Conservation (phyloP, 176 grass and related monocot genomes). For the Oryza meridionalis region DNA sequence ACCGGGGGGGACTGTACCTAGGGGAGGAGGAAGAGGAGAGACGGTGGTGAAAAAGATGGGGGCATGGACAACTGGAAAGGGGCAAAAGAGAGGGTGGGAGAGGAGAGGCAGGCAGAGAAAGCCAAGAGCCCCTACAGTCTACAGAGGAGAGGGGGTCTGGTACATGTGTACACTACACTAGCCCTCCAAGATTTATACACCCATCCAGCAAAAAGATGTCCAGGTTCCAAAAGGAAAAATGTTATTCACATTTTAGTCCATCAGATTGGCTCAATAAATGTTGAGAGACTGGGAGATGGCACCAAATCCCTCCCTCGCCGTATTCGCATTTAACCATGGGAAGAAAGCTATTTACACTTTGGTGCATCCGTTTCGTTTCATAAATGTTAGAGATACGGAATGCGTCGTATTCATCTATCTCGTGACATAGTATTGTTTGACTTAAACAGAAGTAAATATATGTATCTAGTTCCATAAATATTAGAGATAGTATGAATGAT, state of each 20-base stretch:
- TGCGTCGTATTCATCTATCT: background rate
- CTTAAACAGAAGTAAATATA: background rate
- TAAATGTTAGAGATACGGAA: background rate
- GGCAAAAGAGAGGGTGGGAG: slow-evolving; percentile 46
- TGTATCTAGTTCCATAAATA: background rate
- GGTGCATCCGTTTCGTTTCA: background rate
- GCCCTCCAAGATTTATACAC: slow-evolving; percentile 23
- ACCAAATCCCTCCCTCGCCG: background rate
- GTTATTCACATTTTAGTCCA: background rate
- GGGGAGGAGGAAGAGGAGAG: slow-evolving; percentile 66
- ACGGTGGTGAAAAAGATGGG: slow-evolving; percentile 78
- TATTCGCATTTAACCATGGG: background rate
- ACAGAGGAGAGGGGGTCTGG: slow-evolving; percentile 34
- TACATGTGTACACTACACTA: slow-evolving; percentile 31
- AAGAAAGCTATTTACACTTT: background rate
- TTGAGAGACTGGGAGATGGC: background rate
- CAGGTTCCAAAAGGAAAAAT: background rate
- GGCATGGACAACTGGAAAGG: slow-evolving; percentile 80
- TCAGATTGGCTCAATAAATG: background rate
- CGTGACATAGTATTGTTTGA: background rate
- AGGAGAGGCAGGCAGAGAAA: slow-evolving; percentile 39
- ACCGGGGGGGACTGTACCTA: slow-evolving; percentile 38
- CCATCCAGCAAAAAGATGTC: background rate
- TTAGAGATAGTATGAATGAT: background rate
- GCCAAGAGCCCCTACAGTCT: slow-evolving; percentile 46